phyloP scores from a whole-genome alignment of 345 rosid species.

The Melaleuca quinquenervia region DNA sequence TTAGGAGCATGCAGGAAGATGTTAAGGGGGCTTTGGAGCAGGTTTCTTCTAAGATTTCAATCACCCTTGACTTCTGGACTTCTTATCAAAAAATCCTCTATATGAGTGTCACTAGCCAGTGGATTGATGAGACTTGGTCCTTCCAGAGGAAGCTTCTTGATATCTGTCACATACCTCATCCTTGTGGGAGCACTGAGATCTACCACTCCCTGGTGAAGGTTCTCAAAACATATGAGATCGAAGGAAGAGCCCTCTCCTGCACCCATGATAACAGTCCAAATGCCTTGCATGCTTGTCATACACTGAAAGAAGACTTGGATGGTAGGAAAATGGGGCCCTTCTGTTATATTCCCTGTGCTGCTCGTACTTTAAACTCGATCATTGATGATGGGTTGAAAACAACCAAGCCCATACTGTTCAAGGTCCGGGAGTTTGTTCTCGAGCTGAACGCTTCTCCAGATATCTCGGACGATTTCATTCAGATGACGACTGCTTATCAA shows the following conservation, averaged over 20 bases:
- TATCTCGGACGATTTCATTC: conserved; percentile 56
- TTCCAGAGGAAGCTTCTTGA: conserved; percentile 66
- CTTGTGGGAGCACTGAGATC: conserved; percentile 60
- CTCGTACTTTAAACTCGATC: conserved; percentile 59
- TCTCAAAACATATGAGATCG: conserved; percentile 60
- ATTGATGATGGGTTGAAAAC: conserved; percentile 76
- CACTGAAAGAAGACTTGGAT: conserved; percentile 66
- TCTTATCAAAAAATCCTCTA: conserved; percentile 62
- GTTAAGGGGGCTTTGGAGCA: conserved; percentile 55
- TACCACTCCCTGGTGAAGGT: conserved; percentile 47
- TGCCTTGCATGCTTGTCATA: conserved; percentile 70
- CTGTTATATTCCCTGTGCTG: conserved; percentile 89
- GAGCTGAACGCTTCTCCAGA: conserved; percentile 61
- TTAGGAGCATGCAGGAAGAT: conserved; percentile 89
- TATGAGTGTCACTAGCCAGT: conserved; percentile 80
- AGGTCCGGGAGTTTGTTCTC: conserved; percentile 65
- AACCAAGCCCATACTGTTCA: conserved; percentile 60
- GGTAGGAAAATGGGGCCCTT: conserved; percentile 65
- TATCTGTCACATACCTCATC: conserved; percentile 66
- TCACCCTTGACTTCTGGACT: conserved; percentile 73
- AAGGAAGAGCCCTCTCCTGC: conserved; percentile 63
- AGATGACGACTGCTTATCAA: conserved; percentile 49
- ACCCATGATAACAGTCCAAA: conserved; percentile 85
- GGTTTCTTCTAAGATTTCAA: conserved; percentile 64
- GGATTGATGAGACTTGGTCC: conserved; percentile 84